phyloP scores from a whole-genome alignment of 495 filamentous ascomycete species.

The Stereocaulon alpinum region DNA sequence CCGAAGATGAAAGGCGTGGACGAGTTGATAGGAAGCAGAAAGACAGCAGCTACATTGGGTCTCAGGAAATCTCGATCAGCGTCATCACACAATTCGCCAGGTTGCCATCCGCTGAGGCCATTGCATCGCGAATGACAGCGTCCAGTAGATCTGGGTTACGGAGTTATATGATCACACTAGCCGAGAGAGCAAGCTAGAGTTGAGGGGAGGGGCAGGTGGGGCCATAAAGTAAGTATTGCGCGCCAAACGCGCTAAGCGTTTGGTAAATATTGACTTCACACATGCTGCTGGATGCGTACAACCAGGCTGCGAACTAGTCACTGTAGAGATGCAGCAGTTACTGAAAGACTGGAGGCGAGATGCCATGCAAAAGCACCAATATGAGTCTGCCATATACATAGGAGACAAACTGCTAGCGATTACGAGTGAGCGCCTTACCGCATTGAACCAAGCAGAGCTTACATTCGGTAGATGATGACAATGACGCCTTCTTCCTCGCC shows the following conservation, averaged over 20 bases:
- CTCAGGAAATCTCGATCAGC: no score
- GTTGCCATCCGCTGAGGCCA: no score
- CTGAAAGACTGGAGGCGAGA: constrained; percentile 88
- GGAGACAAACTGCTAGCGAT: constrained; percentile 92
- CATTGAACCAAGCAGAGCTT: neutral
- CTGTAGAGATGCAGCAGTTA: constrained; percentile 66
- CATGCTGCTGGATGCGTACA: neutral
- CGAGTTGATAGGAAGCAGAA: no score
- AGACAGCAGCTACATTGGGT: no score
- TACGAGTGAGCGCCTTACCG: constrained; percentile 52
- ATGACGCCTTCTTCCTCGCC: constrained; percentile 89
- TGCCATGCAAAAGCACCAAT: constrained; percentile 84
- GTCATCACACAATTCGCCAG: no score
- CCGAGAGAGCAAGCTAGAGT: no score
- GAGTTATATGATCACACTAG: no score
- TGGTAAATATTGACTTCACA: constrained; percentile 4
- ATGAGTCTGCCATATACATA: constrained; percentile 91
- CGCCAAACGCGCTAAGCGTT: constrained; percentile 11
- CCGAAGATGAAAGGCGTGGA: no score
- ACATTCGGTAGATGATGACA: constrained; percentile 58
- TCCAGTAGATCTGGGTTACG: no score
- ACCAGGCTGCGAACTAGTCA: neutral
- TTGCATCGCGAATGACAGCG: no score
- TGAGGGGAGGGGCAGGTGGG: no score
- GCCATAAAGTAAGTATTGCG: neutral